Evolutionary conservation across 495 filamentous ascomycete genomes (phyloP), one percentile per base, ranked within the genome.

Genomic region (Rhypophila decipiens): DNA sequence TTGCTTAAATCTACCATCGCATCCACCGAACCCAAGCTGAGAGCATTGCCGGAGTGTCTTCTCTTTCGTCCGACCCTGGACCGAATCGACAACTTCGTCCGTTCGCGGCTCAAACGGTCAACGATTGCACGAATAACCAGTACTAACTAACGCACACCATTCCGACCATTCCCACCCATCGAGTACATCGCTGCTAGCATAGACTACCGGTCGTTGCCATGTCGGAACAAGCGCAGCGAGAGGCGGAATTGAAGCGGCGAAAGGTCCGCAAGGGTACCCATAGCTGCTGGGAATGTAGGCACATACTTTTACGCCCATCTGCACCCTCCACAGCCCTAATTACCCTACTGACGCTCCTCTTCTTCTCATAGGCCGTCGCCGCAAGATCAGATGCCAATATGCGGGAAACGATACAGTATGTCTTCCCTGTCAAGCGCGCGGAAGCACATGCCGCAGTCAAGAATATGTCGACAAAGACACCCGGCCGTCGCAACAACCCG

Each of bases 231-330:
- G 22, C 43, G n/a, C n/a, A 47, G 23, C 22, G 38, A 9, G 50
- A 17, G 12, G 39, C 48, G 20, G 56, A 58, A 17, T 27, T 41
- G 17, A 40, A 46, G 38, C 57, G 75, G 38, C 72, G 74, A 50
- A 74, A 68, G 53, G 61, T 78, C 35, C 70, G 76, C 22, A 79
- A 77, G 50, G 75, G 75, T 11, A 80, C 75, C 10, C 68, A 70
- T 47, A 77, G 73, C 52, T 80, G 75, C 46, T 75, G 68, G 69
- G 75, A 78, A 66, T 80, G 74, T 76, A 61, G 24, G 38, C 60
- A 63, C 59, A 19, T 2, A 9, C 39, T 13, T 22, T 18, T 40
- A 13, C 22, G 24, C 27, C 12, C 31, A 23, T 15, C 27, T 45
- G 17, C 27, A 31, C 29, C n/a, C 1, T 31, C 8, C 17, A 33